Evolutionary conservation across 1,284 basidiomycete species (phyloP), one percentile per base, ranked within the genome.

Genomic region (Butyriboletus regius): DNA sequence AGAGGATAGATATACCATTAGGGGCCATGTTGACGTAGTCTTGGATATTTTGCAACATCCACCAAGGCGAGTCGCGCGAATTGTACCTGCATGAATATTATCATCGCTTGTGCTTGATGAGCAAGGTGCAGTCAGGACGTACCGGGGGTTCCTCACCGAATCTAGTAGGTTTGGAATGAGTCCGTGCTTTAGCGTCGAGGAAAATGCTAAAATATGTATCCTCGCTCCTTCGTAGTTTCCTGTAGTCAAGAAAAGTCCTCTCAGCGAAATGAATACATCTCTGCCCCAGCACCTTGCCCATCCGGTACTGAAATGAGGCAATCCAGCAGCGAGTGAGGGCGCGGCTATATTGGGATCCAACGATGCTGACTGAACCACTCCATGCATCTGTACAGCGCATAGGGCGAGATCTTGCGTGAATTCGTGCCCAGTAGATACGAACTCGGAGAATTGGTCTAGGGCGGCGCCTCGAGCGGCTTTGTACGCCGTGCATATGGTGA

Each of bases 261-360:
- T 83, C 13, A 95, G 72, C 1, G 91, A 94, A 67, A 96, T 95
- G 71, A 94, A 94, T 1, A 95, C 90, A 67, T 97, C 93, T 34
- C 93, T 81, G n/a, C 94, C 93, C 94, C 94, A 97, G 63, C 89
- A 92, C 42, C 93, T 78, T 14, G 91, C 91, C 93, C 94, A 97
- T 7, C 85, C 84, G 8, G 86, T 72, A 2, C 89, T 75, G 62
- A 97, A 97, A 71, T 97, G 93, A 12, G 94, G 92, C 26, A 97
- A 71, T 18, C 94, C 94, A n/a, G 93, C 93, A 2, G 94, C 92
- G 26, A 97, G 75, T 10, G 85, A 91, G 3, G 94, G 83, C 0
- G 83, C 85, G 2, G 77, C 68, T 59, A 78, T 78, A 2, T 64
- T 70, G 4, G 87, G 85, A 60, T 87, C 81, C 45, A 97, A 76